Conservation (phyloP, 2,329 filamentous ascomycete genomes). For the Sclerotiophoma versabilis region DNA sequence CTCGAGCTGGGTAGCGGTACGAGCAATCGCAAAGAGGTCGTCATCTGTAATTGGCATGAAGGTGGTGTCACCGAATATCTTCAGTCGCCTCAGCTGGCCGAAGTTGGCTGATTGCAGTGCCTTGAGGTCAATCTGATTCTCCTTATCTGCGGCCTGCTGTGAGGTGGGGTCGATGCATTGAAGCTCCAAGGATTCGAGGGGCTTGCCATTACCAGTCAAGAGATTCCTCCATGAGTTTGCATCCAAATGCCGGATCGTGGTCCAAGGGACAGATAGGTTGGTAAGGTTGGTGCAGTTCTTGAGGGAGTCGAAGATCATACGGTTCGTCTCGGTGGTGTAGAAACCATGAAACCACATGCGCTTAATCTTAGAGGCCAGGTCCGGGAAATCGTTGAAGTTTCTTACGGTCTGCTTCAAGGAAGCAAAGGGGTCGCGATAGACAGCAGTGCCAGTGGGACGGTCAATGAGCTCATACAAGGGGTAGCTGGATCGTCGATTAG, state of each 20-base stretch:
- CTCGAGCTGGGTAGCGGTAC: slow-evolving; percentile 59
- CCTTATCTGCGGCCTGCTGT: slow-evolving; percentile 51
- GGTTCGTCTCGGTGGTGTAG: slow-evolving; percentile 59
- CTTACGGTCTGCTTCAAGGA: slow-evolving; percentile 57
- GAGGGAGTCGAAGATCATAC: slow-evolving; percentile 58
- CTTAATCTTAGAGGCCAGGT: slow-evolving; percentile 57
- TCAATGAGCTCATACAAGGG: slow-evolving; percentile 58
- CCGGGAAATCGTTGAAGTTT: slow-evolving; percentile 55
- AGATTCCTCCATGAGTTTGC: slow-evolving; percentile 58
- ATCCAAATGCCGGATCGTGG: slow-evolving; percentile 58
- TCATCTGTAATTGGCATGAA: slow-evolving; percentile 60
- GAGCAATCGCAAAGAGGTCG: slow-evolving; percentile 59
- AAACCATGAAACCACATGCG: slow-evolving; percentile 64
- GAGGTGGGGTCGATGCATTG: slow-evolving; percentile 58
- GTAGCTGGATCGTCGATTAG: slow-evolving; percentile 54
- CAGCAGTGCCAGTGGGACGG: slow-evolving; percentile 54
- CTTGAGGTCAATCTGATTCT: slow-evolving; percentile 53
- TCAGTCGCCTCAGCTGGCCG: slow-evolving; percentile 57
- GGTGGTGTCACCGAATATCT: slow-evolving; percentile 62
- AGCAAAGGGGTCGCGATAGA: slow-evolving; percentile 61
- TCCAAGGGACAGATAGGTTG: slow-evolving; percentile 61
- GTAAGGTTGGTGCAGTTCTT: slow-evolving; percentile 57
- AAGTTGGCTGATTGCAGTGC: slow-evolving; percentile 60
- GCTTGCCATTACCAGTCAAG: slow-evolving; percentile 53
- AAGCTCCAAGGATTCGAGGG: slow-evolving; percentile 60